Conservation (phyloP, 2,329 filamentous ascomycete genomes). For the Raffaelea albimanens region DNA sequence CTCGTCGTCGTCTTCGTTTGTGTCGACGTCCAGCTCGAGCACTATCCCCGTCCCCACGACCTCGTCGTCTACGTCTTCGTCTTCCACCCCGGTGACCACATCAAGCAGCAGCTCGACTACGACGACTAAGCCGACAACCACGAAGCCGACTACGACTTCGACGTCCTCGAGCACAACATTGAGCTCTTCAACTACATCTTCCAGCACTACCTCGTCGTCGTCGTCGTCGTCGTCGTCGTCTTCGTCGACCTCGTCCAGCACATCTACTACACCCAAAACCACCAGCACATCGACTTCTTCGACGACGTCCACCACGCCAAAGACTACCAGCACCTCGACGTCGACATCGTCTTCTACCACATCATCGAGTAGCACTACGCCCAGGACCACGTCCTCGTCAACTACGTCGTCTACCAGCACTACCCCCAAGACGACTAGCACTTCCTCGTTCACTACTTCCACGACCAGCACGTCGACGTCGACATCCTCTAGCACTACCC, state of each 20-base stretch:
- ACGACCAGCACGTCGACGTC: not conserved
- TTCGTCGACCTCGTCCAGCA: not conserved
- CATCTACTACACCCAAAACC: not conserved
- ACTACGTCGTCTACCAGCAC: not conserved
- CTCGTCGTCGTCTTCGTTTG: not conserved
- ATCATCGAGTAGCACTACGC: not conserved
- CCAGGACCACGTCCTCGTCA: not conserved
- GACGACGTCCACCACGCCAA: not conserved
- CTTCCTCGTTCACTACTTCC: not conserved
- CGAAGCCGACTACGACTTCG: not conserved
- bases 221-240: not conserved
- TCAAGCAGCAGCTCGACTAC: not conserved
- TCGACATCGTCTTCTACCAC: not conserved
- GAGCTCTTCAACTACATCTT: not conserved
- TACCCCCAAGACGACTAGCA: not conserved
- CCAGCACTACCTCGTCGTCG: not conserved
- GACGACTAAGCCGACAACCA: not conserved
- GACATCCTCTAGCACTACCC: not conserved
- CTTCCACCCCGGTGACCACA: not conserved
- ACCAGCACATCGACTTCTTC: not conserved
- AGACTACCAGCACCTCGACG: not conserved
- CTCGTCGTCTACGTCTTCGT: not conserved
- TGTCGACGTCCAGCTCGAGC: not conserved
- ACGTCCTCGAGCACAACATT: not conserved
- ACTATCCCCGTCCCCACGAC: not conserved